Evolutionary conservation across 2,329 filamentous ascomycete species (phyloP).

Genomic region (Cryphonectria radicalis): DNA sequence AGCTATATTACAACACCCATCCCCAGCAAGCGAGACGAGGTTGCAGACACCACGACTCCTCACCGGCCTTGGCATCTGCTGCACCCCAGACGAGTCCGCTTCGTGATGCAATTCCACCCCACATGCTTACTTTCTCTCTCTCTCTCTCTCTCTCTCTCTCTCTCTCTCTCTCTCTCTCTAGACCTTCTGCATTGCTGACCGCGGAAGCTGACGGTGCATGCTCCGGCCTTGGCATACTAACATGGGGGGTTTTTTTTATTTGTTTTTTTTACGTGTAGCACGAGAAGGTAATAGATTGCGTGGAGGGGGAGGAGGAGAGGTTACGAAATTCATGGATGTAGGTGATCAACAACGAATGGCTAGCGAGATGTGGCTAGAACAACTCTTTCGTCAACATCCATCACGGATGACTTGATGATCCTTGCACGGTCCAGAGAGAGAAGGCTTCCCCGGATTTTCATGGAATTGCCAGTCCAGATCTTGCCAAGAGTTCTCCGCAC

Average conservation of each 20-base stretch:
- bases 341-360: not conserved
- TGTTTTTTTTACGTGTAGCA: not conserved
- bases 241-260: not conserved
- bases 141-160: not conserved
- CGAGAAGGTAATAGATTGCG: not conserved
- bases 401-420: not conserved
- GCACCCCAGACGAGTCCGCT: not conserved
- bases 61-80: not conserved
- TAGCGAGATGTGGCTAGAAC: not conserved
- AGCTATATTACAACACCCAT: not conserved
- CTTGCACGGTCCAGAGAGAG: not conserved
- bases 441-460: not conserved
- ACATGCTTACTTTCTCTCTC: not conserved
- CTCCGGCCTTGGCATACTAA: not conserved
- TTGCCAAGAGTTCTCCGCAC: not conserved
- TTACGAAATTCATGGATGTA: not conserved
- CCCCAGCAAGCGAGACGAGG: not conserved
- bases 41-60: not conserved
- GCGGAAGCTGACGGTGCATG: not conserved
- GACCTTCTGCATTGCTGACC: not conserved
- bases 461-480: not conserved
- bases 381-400: not conserved
- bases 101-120: not conserved
- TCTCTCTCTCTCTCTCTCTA: not conserved
- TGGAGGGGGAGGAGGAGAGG: not conserved